Evolutionary conservation across 2,329 filamentous ascomycete species (phyloP), one percentile per base, ranked within the genome.

Genomic region (Bretziella fagacearum): DNA sequence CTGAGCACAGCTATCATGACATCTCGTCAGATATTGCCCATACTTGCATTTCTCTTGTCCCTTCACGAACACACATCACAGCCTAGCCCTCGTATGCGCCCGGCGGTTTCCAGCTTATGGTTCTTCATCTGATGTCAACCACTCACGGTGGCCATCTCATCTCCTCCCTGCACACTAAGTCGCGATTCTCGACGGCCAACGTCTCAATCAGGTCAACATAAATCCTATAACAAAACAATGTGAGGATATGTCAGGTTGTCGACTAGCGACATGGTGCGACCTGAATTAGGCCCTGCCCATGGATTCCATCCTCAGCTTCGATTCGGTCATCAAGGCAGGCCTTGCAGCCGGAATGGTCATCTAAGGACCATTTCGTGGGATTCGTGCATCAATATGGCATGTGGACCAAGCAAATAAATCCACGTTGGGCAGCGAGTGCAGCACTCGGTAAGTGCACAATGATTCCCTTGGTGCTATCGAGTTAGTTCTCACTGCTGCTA

Each of bases 371-470:
- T 35, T 43, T 26, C 30, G 39, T 48, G 39, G 39, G 46, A 41
- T 39, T 27, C n/a, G 13, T 48, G 46, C 46, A 44, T 48, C 37
- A 43, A 36, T 43, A 48, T 48, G 33, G 39, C 39, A 48, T 42
- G 29, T 26, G 39, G n/a, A 43, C 46, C 46, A 48, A 48, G 36
- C 41, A 47, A 36, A 36, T 23, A 44, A 36, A 36, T 23, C 39
- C 39, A 40, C 26, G 33, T 44, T 49, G 41, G 47, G 42, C 41
- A 44, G 44, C 39, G 33, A 49, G 23, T 18, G n/a, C 6, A 27
- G 25, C 32, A 5, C 8, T 17, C n/a, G 26, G 2, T 13, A 17
- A 5, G 18, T 20, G 41, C 32, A 33, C 27, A 23, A 44, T 44
- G 26, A 18, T 44, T 2, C 13, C 11, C 29, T 43, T 4, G n/a